These are phyloP conservation scores for Artemisia tridentata DNA, from an alignment of 129 eudicot species.

Conservation along the genomic window DNA sequence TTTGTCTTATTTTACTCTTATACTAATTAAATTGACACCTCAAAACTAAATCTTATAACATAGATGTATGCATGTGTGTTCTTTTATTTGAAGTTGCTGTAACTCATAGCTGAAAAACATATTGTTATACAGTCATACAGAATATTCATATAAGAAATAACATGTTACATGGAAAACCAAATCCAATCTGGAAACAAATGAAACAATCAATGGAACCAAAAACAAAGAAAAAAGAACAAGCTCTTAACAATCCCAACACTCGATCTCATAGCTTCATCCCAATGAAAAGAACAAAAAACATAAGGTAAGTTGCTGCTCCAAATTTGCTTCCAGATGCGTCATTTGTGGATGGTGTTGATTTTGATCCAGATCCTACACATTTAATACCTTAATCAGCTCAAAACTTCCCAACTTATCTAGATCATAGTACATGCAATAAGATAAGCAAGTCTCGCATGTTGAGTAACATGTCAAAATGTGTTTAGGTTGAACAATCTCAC, in stretches of 20 bases:
- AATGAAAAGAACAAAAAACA: slow-evolving; percentile 34
- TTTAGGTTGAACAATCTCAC: too few species aligned
- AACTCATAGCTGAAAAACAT: neutral
- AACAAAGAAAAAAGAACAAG: neutral
- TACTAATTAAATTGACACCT: too few species aligned
- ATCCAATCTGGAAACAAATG: slow-evolving; percentile 22
- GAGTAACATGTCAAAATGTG: too few species aligned
- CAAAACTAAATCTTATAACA: too few species aligned
- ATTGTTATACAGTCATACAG: too few species aligned
- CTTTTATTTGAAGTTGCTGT: neutral
- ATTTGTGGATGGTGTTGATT: slow-evolving; percentile 55
- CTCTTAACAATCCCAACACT: slow-evolving; percentile 18
- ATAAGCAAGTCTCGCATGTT: too few species aligned
- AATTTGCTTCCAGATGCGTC: slow-evolving; percentile 45
- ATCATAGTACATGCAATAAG: neutral
- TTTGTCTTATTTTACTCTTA: too few species aligned
- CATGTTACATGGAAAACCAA: slow-evolving; percentile 12
- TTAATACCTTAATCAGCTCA: neutral
- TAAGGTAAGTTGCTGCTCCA: slow-evolving; percentile 35
- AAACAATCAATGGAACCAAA: slow-evolving; percentile 17
- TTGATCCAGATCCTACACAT: slow-evolving; percentile 55
- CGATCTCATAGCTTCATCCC: slow-evolving; percentile 31
- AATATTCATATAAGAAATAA: neutral
- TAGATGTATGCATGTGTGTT: neutral
- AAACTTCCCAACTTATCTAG: neutral